Evolutionary conservation across 2,329 filamentous ascomycete species (phyloP).

Genomic region (Fusarium protoensiforme): DNA sequence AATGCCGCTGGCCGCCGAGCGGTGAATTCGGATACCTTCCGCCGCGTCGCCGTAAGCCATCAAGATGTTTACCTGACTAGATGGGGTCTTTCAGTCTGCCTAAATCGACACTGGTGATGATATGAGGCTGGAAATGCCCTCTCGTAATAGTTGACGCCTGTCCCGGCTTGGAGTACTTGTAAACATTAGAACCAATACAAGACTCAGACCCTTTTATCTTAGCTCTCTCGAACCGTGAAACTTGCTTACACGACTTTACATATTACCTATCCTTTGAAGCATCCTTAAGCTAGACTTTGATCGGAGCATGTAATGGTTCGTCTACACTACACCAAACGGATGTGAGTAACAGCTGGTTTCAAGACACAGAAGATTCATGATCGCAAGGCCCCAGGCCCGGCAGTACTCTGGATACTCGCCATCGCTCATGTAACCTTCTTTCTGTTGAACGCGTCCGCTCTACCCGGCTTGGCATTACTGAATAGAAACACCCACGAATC

Average conservation of each 20-base stretch:
- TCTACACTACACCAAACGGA: background rate
- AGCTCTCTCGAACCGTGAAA: too few relatives aligned
- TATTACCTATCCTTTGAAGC: too few relatives aligned
- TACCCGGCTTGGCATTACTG: background rate
- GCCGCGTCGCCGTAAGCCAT: background rate
- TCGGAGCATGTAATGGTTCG: background rate
- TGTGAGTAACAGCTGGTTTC: background rate
- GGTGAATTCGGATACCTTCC: background rate
- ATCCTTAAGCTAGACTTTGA: background rate
- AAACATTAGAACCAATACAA: too few relatives aligned
- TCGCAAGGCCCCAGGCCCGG: background rate
- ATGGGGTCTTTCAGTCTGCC: background rate
- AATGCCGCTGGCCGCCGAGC: background rate
- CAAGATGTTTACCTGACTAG: background rate
- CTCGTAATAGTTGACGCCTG: background rate
- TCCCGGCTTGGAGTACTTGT: too few relatives aligned
- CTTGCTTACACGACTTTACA: too few relatives aligned
- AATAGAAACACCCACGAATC: background rate
- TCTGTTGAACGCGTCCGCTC: background rate
- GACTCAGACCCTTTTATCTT: too few relatives aligned
- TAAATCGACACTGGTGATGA: background rate
- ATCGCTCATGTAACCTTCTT: background rate
- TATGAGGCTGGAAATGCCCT: background rate
- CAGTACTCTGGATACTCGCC: background rate
- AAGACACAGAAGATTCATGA: background rate